Conservation (phyloP, 2,329 filamentous ascomycete species). For the Claviceps paspali region DNA sequence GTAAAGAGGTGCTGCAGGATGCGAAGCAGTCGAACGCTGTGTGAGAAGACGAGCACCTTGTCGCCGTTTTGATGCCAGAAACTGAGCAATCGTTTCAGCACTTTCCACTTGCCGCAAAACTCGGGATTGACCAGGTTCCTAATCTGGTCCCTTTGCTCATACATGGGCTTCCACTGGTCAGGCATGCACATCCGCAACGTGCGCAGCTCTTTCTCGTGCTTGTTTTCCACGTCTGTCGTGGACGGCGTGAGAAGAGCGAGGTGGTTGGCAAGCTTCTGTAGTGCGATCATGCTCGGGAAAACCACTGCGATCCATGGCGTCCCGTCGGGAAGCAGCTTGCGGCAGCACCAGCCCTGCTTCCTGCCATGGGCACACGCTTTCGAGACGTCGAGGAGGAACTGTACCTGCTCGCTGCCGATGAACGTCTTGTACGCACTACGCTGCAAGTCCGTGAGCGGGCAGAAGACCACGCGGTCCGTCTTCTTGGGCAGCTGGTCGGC, state of each 20-base stretch:
- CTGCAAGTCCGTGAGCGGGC: constrained; percentile 72
- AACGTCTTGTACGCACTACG: constrained; percentile 70
- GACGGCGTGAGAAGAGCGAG: constrained; percentile 72
- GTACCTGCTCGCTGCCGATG: constrained; percentile 51
- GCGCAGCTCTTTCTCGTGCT: constrained; percentile 62
- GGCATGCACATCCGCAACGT: constrained; percentile 64
- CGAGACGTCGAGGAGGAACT: constrained; percentile 50
- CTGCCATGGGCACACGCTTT: constrained; percentile 54
- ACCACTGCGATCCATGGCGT: constrained; percentile 60
- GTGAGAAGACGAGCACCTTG: constrained; percentile 91
- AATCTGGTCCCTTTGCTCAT: constrained; percentile 61
- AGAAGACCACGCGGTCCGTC: constrained; percentile 88
- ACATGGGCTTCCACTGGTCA: constrained; percentile 57
- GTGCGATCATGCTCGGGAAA: constrained; percentile 67
- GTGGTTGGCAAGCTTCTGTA: constrained; percentile 87
- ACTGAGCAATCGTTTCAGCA: constrained; percentile 69
- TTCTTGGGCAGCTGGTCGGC: constrained; percentile 89
- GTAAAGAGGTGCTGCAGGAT: constrained; percentile 78
- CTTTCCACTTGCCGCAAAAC: constrained; percentile 94
- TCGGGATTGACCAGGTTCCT: constrained; percentile 70
- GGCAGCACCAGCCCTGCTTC: constrained; percentile 66
- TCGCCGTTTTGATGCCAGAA: constrained; percentile 86
- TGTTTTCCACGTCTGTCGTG: constrained; percentile 47
- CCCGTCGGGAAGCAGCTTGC: constrained; percentile 41
- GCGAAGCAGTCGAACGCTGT: constrained; percentile 70